These are phyloP conservation scores for Blastocystis sp. DNA, from an alignment of 352 stramenopile species.

Conservation along the genomic window DNA sequence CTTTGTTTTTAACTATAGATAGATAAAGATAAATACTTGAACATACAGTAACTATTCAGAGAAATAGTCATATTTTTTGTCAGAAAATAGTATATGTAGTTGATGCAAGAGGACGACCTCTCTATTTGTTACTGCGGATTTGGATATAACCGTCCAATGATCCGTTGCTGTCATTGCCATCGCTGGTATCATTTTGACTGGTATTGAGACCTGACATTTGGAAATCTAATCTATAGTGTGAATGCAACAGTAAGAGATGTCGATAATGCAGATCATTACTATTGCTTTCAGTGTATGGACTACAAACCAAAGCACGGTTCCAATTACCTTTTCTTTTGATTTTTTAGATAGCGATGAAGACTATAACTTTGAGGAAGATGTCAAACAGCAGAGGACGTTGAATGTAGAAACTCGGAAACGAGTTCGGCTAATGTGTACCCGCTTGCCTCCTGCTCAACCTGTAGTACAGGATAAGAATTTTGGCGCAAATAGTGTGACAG, in stretches of 20 bases:
- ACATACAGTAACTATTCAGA: neutral
- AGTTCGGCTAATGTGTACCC: neutral
- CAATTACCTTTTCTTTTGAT: neutral
- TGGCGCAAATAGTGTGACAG: neutral
- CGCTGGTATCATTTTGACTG: slow-evolving; percentile 40
- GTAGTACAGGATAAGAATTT: neutral
- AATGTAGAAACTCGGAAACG: slow-evolving; percentile 7
- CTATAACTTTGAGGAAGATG: slow-evolving; percentile 35
- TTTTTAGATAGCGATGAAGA: neutral
- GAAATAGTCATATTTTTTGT: neutral
- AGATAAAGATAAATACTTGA: too few species aligned
- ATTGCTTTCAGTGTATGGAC: slow-evolving; percentile 11
- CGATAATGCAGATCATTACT: slow-evolving; percentile 9
- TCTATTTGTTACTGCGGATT: neutral
- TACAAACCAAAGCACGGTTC: neutral
- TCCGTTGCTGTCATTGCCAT: slow-evolving; percentile 12
- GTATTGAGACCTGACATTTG: neutral
- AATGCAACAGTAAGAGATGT: neutral
- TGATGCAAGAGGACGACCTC: neutral
- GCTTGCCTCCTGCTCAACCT: neutral
- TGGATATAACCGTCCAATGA: slow-evolving; percentile 8
- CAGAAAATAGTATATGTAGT: too few species aligned
- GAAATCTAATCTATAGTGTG: neutral
- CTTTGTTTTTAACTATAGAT: too few species aligned
- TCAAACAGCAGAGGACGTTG: neutral